Evolutionary conservation across 768 basidiomycete genomes (phyloP).

Genomic region (Suillus weaverae): DNA sequence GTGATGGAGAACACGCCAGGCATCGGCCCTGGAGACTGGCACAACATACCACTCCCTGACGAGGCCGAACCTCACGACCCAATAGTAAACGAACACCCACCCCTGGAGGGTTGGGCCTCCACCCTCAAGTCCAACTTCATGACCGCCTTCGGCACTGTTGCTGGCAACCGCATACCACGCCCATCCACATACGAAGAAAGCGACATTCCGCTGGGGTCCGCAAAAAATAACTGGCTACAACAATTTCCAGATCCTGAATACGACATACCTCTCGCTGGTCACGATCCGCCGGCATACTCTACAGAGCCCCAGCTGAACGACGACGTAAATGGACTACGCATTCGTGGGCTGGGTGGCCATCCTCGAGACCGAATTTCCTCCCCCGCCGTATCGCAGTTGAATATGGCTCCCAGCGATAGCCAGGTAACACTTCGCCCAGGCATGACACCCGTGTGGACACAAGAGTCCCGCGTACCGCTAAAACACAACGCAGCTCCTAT

Average conservation of each 20-base stretch:
- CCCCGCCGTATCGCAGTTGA: conserved; percentile 4
- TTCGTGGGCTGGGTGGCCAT: conserved; percentile 26
- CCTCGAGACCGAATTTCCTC: conserved; percentile 13
- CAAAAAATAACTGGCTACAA: conserved; percentile 7
- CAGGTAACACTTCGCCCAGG: conserved; percentile 12
- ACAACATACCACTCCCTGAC: conserved; percentile 4
- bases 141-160: conserved; percentile 50
- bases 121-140: conserved; percentile 45
- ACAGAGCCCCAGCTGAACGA: not conserved
- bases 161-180: conserved; percentile 38
- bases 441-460: conserved; percentile 8
- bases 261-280: not conserved
- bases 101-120: conserved; percentile 40
- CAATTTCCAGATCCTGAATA: conserved; percentile 4
- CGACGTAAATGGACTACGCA: conserved; percentile 39
- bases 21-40: conserved; percentile 16
- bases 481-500: not conserved
- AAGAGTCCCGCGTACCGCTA: conserved; percentile 19
- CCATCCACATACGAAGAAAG: not conserved
- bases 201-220: not conserved
- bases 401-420: conserved; percentile 2
- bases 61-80: not conserved
- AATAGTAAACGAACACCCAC: not conserved
- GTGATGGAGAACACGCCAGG: conserved; percentile 9
- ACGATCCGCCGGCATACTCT: not conserved